Base-by-base conservation (phyloP, 352 stramenopile species). In the Pythium folliculosum region DNA sequence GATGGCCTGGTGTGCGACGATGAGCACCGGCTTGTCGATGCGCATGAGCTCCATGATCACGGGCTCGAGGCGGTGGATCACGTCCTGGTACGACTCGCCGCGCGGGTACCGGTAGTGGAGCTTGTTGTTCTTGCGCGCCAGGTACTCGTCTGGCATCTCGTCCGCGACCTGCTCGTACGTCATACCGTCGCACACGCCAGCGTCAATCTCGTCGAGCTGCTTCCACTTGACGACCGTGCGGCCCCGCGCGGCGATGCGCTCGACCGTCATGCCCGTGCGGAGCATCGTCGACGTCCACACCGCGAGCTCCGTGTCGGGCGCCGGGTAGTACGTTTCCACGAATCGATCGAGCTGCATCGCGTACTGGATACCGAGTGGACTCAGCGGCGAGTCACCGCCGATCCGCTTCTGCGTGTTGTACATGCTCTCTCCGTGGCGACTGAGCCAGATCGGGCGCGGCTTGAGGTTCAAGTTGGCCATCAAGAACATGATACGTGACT, bases 351-450 rank as follows among this genome's bases (percentile, higher is more conserved):
- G 82, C 62, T 97, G 89, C 59, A 92, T 78, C 0, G 96, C 95
- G 79, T 99, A 99, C 74, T 98, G 84, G 38, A 96, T 71, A 13
- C 97, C 97, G 14, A 91, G 80, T 10, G 90, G 84, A 60, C 92
- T 98, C 8, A 99, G 77, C 23, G 91, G 89, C 21, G 91, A 85
- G 81, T 99, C 97, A 17, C 97, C 97, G 50, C 97, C 97, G 76
- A 99, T 99, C 30, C 97, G 95, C 60, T 97, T 98, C 70, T 98
- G 82, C 55, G 97, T 89, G 75, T 99, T 99, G 84, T 98, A 99
- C 81, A 99, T 94, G 37, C 91, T 98, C 82, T 99, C 95, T 40
- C 97, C 97, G 75, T 99, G 97, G 48, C 97, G 92, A 57, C 93
- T 98, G 45, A 99, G 85, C 83, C 97, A 99, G 73, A 99, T 99